Evolutionary conservation across 1,139 yeast species (phyloP).

Genomic region (Torulaspora pretoriensis): DNA sequence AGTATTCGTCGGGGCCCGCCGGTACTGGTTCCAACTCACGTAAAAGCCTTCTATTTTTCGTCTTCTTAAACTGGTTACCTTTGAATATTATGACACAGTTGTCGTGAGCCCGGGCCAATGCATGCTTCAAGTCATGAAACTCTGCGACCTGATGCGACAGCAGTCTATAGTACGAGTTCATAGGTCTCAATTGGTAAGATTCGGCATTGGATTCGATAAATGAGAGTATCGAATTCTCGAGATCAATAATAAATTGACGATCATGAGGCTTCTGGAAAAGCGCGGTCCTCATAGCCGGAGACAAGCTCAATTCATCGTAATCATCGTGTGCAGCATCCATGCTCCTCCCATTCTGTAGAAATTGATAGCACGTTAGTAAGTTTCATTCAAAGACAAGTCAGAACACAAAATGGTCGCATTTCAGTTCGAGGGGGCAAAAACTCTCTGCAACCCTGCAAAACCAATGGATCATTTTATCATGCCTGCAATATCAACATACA

Average conservation of each 20-base stretch:
- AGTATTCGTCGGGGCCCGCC: neutral
- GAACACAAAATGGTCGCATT: neutral
- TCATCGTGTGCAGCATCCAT: conserved; percentile 1
- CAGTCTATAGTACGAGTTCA: conserved; percentile 64
- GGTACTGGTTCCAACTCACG: conserved; percentile 21
- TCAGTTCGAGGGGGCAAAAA: neutral
- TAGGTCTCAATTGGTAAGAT: conserved; percentile 46
- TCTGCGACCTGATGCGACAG: conserved; percentile 67
- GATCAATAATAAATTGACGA: conserved; percentile 48
- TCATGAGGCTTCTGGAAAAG: conserved; percentile 45
- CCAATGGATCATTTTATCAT: neutral
- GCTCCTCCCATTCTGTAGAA: neutral
- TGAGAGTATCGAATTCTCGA: conserved; percentile 47
- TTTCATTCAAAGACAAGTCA: neutral
- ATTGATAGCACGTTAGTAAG: conserved; percentile 6
- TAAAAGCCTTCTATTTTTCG: conserved; percentile 16
- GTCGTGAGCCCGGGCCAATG: conserved; percentile 43
- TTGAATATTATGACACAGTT: conserved; percentile 42
- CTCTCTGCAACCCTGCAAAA: neutral
- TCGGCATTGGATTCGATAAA: conserved; percentile 39
- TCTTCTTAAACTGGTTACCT: conserved; percentile 27
- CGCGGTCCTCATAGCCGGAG: conserved; percentile 40
- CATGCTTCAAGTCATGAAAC: conserved; percentile 56
- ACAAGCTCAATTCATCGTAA: conserved; percentile 18
- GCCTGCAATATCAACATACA: neutral